phyloP scores from a whole-genome alignment of 805 yeast species.

The Cyberlindnera xylosilytica region DNA sequence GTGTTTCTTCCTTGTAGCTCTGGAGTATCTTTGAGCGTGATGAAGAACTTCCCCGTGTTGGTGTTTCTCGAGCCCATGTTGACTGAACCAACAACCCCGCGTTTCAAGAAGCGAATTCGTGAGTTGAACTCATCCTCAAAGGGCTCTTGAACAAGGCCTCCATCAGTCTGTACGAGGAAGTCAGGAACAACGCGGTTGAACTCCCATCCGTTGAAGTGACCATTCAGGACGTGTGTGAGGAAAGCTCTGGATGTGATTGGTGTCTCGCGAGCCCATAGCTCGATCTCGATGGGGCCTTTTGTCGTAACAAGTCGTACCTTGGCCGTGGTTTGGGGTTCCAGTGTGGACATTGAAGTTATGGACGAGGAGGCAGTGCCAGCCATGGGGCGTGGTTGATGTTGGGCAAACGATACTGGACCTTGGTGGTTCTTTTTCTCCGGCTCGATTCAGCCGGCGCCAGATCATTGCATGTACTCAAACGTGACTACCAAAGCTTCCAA shows the following conservation, averaged over 20 bases:
- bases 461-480: no score
- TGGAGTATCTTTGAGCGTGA: slow-evolving; percentile 46
- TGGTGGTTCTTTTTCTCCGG: no score
- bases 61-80: slow-evolving; percentile 31
- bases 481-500: no score
- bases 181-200: slow-evolving; percentile 40
- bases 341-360: slow-evolving; percentile 14
- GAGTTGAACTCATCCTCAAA: slow-evolving; percentile 46
- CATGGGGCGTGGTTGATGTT: no score
- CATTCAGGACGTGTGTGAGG: slow-evolving; percentile 45
- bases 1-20: slow-evolving; percentile 41
- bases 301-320: slow-evolving; percentile 53
- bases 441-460: no score
- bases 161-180: slow-evolving; percentile 38
- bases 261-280: slow-evolving; percentile 66
- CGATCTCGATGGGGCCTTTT: slow-evolving; percentile 57
- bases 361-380: no score
- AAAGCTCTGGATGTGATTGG: slow-evolving; percentile 49
- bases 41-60: slow-evolving; percentile 41
- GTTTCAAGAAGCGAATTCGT: slow-evolving; percentile 45
- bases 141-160: slow-evolving; percentile 17
- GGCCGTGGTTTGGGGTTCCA: slow-evolving; percentile 58
- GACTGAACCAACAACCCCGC: slow-evolving; percentile 57
- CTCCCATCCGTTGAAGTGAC: slow-evolving; percentile 36
- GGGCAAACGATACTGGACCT: no score